phyloP scores from a whole-genome alignment of 2,329 filamentous ascomycete genomes.

The Botrytis cinerea region DNA sequence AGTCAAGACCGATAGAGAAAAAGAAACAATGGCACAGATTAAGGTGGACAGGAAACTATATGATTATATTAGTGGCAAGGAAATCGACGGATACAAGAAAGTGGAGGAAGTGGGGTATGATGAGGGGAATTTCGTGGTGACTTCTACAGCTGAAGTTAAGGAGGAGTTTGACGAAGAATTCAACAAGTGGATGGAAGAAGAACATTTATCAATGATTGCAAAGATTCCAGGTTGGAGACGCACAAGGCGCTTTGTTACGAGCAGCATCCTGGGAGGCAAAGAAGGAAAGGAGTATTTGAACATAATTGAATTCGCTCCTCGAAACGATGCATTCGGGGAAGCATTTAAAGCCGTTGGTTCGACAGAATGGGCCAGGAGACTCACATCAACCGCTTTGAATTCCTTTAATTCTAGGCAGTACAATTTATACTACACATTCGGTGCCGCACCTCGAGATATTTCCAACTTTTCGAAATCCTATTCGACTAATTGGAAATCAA shows the following conservation, averaged over 20 bases:
- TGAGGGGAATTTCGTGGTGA: slow-evolving; percentile 61
- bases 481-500: slow-evolving; percentile 43
- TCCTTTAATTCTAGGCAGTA: slow-evolving; percentile 62
- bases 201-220: slow-evolving; percentile 71
- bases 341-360: slow-evolving; percentile 64
- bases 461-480: slow-evolving; percentile 28
- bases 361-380: slow-evolving; percentile 61
- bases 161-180: slow-evolving; percentile 58
- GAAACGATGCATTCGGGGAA: slow-evolving; percentile 66
- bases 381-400: slow-evolving; percentile 60
- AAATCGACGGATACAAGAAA: slow-evolving; percentile 57
- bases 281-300: slow-evolving; percentile 60
- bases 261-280: slow-evolving; percentile 57
- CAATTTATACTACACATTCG: slow-evolving; percentile 77
- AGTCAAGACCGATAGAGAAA: slow-evolving; percentile 59
- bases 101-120: slow-evolving; percentile 62
- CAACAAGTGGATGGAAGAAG: slow-evolving; percentile 71
- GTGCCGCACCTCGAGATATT: slow-evolving; percentile 70
- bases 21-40: slow-evolving; percentile 63
- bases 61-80: slow-evolving; percentile 61
- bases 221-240: slow-evolving; percentile 79
- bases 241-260: slow-evolving; percentile 69
- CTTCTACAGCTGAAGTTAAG: slow-evolving; percentile 56
- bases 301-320: slow-evolving; percentile 70
- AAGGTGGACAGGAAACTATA: slow-evolving; percentile 71